Conservation (phyloP, 306 rosid species). For the Trifolium pratense region DNA sequence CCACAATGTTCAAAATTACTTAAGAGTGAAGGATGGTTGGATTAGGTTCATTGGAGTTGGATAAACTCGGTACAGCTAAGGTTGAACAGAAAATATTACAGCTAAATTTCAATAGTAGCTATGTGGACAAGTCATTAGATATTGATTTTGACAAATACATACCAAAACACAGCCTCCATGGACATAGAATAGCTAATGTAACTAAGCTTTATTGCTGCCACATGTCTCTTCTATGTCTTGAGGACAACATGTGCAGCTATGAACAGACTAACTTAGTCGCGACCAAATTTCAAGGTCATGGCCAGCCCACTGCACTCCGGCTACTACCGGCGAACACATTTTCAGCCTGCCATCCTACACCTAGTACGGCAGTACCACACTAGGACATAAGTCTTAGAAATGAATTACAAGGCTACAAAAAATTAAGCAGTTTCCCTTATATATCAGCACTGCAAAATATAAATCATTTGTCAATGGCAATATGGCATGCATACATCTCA, state of each 20-base stretch:
- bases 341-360: neutral
- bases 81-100: neutral
- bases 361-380: neutral
- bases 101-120: neutral
- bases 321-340: neutral
- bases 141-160: neutral
- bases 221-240: neutral
- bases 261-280: neutral
- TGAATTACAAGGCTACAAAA: neutral
- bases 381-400: neutral
- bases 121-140: neutral
- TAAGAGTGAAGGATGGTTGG: neutral
- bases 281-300: neutral
- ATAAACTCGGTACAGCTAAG: neutral
- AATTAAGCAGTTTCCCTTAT: neutral
- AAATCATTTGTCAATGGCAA: neutral
- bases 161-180: neutral
- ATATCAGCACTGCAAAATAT: neutral
- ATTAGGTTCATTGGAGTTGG: neutral
- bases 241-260: neutral
- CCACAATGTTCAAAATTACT: neutral
- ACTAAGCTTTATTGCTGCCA: neutral
- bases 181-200: neutral
- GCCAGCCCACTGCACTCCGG: neutral
- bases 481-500: neutral